Evolutionary conservation across 306 rosid genomes (phyloP).

Genomic region (Quercus mongolica): DNA sequence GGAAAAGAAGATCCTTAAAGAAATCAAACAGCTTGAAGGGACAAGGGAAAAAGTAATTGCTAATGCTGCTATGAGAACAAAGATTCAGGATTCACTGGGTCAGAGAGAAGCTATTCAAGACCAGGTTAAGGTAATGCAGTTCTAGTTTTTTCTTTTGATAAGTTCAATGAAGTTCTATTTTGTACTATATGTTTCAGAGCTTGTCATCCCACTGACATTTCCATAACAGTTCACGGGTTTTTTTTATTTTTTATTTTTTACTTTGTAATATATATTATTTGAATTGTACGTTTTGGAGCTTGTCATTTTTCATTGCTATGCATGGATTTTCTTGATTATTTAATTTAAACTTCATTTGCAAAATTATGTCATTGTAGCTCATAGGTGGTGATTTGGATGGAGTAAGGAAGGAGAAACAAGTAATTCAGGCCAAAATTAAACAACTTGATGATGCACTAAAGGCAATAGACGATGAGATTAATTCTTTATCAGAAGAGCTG

Average conservation of each 20-base stretch:
- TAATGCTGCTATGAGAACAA: slow-evolving; percentile 76
- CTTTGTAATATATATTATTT: not conserved
- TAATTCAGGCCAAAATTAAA: slow-evolving; percentile 71
- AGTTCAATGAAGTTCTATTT: slow-evolving; percentile 23
- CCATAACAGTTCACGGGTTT: not conserved
- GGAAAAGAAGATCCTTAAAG: slow-evolving; percentile 88
- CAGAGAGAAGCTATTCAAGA: slow-evolving; percentile 73
- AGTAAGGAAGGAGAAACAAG: slow-evolving; percentile 83
- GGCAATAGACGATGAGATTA: slow-evolving; percentile 55
- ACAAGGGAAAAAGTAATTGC: slow-evolving; percentile 88
- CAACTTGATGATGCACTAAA: slow-evolving; percentile 68
- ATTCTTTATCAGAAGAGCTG: slow-evolving; percentile 67
- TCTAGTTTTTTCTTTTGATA: not conserved
- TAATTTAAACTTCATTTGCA: not conserved
- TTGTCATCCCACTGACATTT: slow-evolving; percentile 9
- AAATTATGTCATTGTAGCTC: slow-evolving; percentile 44
- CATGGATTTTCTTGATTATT: not conserved
- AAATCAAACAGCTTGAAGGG: slow-evolving; percentile 90
- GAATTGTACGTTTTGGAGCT: slow-evolving; percentile 8
- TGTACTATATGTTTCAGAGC: slow-evolving; percentile 5
- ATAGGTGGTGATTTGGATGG: slow-evolving; percentile 90
- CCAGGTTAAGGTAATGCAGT: slow-evolving; percentile 75
- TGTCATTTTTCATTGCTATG: not conserved
- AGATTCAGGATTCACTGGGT: slow-evolving; percentile 80
- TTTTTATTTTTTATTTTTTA: not conserved